Base-by-base conservation (phyloP, 768 basidiomycete genomes). In the Tylopilus sp. region DNA sequence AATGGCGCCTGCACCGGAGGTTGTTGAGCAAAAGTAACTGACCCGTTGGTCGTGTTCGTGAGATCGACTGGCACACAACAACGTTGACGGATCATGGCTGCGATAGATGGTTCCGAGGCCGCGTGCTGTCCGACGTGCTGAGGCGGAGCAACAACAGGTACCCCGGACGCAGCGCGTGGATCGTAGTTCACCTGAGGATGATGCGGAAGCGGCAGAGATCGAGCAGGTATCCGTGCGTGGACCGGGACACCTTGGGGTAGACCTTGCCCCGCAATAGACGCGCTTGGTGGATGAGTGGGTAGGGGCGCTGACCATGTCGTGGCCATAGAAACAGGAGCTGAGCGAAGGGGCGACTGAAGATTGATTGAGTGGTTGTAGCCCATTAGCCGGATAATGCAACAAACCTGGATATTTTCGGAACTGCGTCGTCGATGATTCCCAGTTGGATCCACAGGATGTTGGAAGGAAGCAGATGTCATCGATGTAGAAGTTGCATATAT, bases 401-500 rank as follows among this genome's bases (percentile, higher is more conserved):
- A 13, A 51, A 66, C 65, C 52, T 63, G 65, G 8, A 21, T 5
- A 6, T 52, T 18, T 41, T 59, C 66, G 3, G 66, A 63, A 44
- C 52, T 53, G 38, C 47, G 53, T 21, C 60, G 54, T 40, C 47
- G 52, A 31, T 50, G 38, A 25, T 21, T 33, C 22, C 30, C 44
- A 12, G 26, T 45, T 26, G 57, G 62, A 36, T 57, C 47, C 12
- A 28, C 30, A 20, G 41, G 28, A 10, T 44, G 33, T 18, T 40
- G 57, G 41, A 39, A 41, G 25, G 49, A 33, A 31, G n/a, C 31
- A 21, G 59, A 26, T 6, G 47, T 38, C 4, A 31, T 41, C 25
- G 59, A 50, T 4, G 50, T 40, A 6, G 57, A 52, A 1, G 51
- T 53, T 31, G 54, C 11, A 12, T 50, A 23, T n/a, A 28, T 46